Evolutionary conservation across 768 basidiomycete genomes (phyloP).

Genomic region (Rhodotorula toruloides): DNA sequence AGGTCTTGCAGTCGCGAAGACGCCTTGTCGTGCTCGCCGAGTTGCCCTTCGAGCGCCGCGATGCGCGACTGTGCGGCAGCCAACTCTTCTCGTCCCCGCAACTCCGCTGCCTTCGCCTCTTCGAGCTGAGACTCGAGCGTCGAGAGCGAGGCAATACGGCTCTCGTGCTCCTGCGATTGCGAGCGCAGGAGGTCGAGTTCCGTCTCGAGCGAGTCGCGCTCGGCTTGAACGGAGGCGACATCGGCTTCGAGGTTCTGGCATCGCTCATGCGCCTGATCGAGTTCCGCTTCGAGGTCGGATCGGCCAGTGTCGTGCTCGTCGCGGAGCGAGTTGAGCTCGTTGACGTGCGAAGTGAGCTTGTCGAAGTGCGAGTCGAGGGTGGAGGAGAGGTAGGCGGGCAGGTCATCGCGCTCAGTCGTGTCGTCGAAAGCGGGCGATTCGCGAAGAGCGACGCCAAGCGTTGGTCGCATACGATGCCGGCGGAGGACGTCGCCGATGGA

Average conservation of each 20-base stretch:
- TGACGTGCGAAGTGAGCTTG: conserved; percentile 9
- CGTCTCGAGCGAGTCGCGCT: not conserved
- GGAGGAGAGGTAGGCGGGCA: conserved; percentile 19
- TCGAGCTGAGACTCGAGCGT: not conserved
- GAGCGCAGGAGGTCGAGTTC: not conserved
- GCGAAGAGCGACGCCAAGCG: conserved; percentile 20
- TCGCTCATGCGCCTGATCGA: conserved; percentile 8
- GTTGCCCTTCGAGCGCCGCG: not conserved
- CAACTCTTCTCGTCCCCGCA: not conserved
- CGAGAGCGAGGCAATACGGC: not conserved
- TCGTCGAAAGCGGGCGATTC: conserved; percentile 25
- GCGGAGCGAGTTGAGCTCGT: not conserved
- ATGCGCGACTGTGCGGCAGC: not conserved
- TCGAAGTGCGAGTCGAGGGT: conserved; percentile 36
- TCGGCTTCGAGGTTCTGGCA: conserved; percentile 41
- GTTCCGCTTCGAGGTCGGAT: conserved; percentile 14
- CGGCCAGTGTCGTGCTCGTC: conserved; percentile 5
- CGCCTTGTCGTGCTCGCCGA: not conserved
- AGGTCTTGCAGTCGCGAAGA: not conserved
- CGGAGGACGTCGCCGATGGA: conserved; percentile 34
- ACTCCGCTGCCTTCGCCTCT: not conserved
- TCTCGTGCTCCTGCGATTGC: not conserved
- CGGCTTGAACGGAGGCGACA: conserved; percentile 27
- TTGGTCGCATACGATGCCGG: conserved; percentile 29
- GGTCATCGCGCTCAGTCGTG: conserved; percentile 7